Evolutionary conservation across 2,329 filamentous ascomycete genomes (phyloP).

Genomic region (Aureobasidium zeae): DNA sequence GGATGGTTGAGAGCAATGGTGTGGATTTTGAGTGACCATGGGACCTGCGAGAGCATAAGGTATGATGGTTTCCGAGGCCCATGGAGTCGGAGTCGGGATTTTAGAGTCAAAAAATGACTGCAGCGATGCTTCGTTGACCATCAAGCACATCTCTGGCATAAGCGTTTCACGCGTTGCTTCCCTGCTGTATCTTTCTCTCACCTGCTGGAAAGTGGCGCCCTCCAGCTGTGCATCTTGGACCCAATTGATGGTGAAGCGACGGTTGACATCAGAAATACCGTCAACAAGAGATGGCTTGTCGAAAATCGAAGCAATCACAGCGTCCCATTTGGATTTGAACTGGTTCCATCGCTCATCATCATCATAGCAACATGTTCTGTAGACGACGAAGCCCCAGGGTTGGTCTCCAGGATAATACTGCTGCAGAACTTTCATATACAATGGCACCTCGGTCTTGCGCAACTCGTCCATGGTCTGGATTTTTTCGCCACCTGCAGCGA

Average conservation of each 20-base stretch:
- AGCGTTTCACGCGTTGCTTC: background rate
- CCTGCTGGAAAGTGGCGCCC: background rate
- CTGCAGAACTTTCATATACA: conserved; percentile 8
- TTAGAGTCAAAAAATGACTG: conserved; percentile 5
- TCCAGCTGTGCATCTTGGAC: background rate
- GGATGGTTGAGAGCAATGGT: conserved; percentile 1
- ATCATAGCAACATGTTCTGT: background rate
- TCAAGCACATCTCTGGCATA: conserved; percentile 1
- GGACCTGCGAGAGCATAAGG: conserved; percentile 1
- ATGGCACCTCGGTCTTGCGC: background rate
- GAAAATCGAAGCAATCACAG: conserved; percentile 3
- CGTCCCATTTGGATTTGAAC: conserved; percentile 6
- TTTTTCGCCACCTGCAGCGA: conserved; percentile 3
- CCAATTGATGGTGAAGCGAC: conserved; percentile 3
- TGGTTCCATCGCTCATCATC: conserved; percentile 3
- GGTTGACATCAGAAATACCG: conserved; percentile 1
- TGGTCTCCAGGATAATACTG: conserved; percentile 1
- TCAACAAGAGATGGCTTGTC: background rate
- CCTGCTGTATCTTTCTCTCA: background rate
- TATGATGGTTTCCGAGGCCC: conserved; percentile 4
- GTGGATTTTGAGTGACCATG: background rate
- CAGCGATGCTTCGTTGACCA: background rate
- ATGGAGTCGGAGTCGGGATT: conserved; percentile 4
- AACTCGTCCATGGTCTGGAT: background rate
- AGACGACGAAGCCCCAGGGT: background rate